These are phyloP conservation scores for Raddia guianensis DNA, from an alignment of 176 grass and related monocot species.

Conservation along the genomic window DNA sequence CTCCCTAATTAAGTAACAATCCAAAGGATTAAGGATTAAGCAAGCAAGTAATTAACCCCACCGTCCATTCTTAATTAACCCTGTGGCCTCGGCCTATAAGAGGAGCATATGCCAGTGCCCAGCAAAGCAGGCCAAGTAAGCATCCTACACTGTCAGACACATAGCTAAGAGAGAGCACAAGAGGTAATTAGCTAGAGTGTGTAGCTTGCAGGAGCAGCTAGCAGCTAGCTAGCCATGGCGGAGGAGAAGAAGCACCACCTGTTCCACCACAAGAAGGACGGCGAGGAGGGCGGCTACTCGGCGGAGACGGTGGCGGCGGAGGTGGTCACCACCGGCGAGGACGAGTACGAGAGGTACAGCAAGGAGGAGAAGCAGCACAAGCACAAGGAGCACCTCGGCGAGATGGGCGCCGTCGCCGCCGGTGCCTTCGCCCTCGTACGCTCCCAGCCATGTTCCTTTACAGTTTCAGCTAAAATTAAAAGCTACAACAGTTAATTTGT, in stretches of 20 bases:
- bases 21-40: too few species aligned
- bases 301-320: conserved; percentile 36
- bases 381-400: conserved; percentile 84
- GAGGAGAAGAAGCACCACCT: conserved; percentile 68
- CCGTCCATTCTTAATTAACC: conserved; percentile 3
- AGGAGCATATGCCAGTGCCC: background rate
- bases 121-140: background rate
- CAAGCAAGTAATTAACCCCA: background rate
- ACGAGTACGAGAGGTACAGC: conserved; percentile 53
- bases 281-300: conserved; percentile 47
- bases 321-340: conserved; percentile 42
- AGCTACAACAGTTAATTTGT: too few species aligned
- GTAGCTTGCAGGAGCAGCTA: background rate
- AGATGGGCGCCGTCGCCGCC: conserved; percentile 56
- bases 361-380: conserved; percentile 92
- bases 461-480: too few species aligned
- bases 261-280: conserved; percentile 71
- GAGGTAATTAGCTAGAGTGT: background rate
- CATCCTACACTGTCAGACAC: background rate
- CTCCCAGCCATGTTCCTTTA: too few species aligned
- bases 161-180: background rate
- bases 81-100: conserved; percentile 42
- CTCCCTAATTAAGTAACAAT: too few species aligned
- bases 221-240: conserved; percentile 34
- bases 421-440: conserved; percentile 62